Conservation (phyloP, 371 early-diverging fungal genomes). For the Mucor irregularis region DNA sequence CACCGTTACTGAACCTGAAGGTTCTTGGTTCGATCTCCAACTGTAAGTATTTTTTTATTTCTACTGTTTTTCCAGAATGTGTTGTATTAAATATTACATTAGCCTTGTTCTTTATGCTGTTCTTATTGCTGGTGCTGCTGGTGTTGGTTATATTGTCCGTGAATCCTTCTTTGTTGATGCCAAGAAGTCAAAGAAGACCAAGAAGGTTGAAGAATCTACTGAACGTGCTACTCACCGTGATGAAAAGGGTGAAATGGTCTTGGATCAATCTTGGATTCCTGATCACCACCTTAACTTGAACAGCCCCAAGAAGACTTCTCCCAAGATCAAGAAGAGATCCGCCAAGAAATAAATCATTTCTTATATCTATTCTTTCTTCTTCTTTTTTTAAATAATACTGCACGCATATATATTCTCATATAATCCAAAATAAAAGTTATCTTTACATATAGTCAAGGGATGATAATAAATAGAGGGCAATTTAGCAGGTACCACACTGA, state of each 20-base stretch:
- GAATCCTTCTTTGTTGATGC: slow-evolving; percentile 45
- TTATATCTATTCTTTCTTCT: neutral
- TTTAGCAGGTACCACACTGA: no score
- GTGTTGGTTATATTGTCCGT: slow-evolving; percentile 46
- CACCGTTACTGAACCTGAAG: slow-evolving; percentile 46
- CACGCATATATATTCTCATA: no score
- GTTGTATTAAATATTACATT: neutral
- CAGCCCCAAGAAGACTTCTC: slow-evolving; percentile 40
- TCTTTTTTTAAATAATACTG: no score
- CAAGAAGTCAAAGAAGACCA: slow-evolving; percentile 38
- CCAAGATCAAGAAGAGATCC: slow-evolving; percentile 48
- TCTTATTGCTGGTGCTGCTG: slow-evolving; percentile 42
- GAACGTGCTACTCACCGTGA: slow-evolving; percentile 50
- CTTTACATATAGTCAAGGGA: no score
- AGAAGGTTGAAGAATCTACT: slow-evolving; percentile 32
- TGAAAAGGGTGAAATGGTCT: slow-evolving; percentile 51
- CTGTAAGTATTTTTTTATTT: slow-evolving; percentile 35
- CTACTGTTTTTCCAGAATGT: neutral
- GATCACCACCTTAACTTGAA: slow-evolving; percentile 38
- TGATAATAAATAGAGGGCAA: no score
- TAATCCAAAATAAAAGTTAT: no score
- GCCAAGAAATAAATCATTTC: slow-evolving; percentile 12
- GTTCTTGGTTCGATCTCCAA: slow-evolving; percentile 48
- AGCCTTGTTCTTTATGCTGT: slow-evolving; percentile 47
- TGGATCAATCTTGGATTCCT: slow-evolving; percentile 56